These are phyloP conservation scores for Ascochyta rabiei DNA, from an alignment of 2,329 filamentous ascomycete species.

Conservation along the genomic window DNA sequence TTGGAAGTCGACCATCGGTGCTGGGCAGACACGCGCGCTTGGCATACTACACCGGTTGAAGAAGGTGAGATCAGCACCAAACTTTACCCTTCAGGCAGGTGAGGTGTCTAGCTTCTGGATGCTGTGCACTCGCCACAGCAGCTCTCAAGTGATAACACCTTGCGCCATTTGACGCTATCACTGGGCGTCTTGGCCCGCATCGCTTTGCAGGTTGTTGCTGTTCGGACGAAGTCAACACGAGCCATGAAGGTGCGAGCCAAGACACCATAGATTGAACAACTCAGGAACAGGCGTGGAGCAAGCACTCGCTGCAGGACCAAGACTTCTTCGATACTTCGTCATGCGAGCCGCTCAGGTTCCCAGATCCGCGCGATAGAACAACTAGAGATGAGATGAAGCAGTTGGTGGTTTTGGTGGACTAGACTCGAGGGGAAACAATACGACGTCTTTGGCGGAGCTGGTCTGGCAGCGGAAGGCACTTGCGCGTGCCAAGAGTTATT, in stretches of 20 bases:
- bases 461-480: background rate
- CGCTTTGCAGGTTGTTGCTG: conserved; percentile 3
- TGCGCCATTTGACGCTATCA: conserved; percentile 17
- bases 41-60: conserved; percentile 12
- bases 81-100: conserved; percentile 17
- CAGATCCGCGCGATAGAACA: conserved; percentile 1
- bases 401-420: background rate
- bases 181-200: conserved; percentile 16
- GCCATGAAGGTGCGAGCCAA: conserved; percentile 1
- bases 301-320: conserved; percentile 17
- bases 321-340: conserved; percentile 14
- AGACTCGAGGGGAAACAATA: background rate
- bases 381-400: background rate
- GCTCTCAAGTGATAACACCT: conserved; percentile 5
- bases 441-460: background rate
- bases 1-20: conserved; percentile 16
- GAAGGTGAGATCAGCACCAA: conserved; percentile 16
- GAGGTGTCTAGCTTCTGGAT: conserved; percentile 11
- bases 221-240: conserved; percentile 1
- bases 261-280: background rate
- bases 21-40: conserved; percentile 9
- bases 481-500: background rate
- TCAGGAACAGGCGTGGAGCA: conserved; percentile 6
- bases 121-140: conserved; percentile 16
- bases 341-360: conserved; percentile 1